Evolutionary conservation across 140 eudicot species (phyloP), one percentile per base, ranked within the genome.

Genomic region (Anethum foeniculum): DNA sequence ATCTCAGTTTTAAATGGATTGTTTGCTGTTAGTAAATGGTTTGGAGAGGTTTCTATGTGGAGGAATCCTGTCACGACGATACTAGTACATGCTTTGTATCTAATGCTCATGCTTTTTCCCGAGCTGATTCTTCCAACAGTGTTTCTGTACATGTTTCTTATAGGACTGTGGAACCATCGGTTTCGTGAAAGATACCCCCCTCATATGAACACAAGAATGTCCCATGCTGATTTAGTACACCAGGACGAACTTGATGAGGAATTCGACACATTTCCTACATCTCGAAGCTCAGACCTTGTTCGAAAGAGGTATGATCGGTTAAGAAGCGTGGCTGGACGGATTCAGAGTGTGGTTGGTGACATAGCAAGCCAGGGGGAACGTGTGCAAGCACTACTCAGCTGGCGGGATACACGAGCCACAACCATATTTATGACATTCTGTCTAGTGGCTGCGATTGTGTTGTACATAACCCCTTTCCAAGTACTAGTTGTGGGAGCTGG

Each of bases 391-490:
- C 78, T 74, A n/a, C 58, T 74, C 78, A 41, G 58, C 52, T 43
- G 78, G 78, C 23, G 78, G 56, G 78, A 74, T 74, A 51, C 78
- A 74, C 56, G 78, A 43, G 78, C 56, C 78, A 74, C 78, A n/a
- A 74, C 58, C 30, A 23, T 74, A 13, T 74, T 74, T 74, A 4
- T 44, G 27, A 43, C 11, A 74, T 74, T 44, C 39, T 74, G 78
- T 74, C 23, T 74, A 41, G 21, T 44, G 34, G 38, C 91, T 12
- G 93, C 97, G 5, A 44, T 86, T 67, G 94, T 92, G 64, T 82
- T 94, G 79, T 92, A 94, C 58, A 83, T 78, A 4, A 91, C 90
- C 3, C 96, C 98, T 41, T 90, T 71, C 15, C 10, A 19, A 21
- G 16, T 6, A 38, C 76, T 34, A 36, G 47, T 11, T 32, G 49